Conservation (phyloP, 2,329 filamentous ascomycete genomes). For the Penicillium concentricum region DNA sequence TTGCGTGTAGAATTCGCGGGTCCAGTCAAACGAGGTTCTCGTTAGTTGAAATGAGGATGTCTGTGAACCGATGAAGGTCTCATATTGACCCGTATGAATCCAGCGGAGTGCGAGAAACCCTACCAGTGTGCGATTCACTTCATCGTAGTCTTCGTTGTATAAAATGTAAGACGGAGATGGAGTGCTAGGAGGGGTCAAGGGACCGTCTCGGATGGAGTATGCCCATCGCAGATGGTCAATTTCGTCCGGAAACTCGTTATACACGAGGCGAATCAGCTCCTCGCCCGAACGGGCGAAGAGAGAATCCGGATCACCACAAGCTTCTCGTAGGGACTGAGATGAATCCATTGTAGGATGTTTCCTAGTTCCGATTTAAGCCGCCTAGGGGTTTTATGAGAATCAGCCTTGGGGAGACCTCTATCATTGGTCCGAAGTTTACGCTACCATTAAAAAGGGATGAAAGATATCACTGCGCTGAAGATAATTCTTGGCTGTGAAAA, state of each 20-base stretch:
- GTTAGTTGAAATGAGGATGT: constrained; percentile 2
- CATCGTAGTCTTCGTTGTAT: constrained; percentile 15
- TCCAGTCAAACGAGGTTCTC: constrained; percentile 16
- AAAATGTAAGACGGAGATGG: constrained; percentile 13
- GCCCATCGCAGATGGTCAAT: constrained; percentile 16
- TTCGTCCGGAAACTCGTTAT: constrained; percentile 13
- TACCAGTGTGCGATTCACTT: constrained; percentile 16
- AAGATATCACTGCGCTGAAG: background rate
- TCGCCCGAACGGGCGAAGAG: constrained; percentile 7
- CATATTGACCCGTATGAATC: constrained; percentile 15
- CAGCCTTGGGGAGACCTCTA: background rate
- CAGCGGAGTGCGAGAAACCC: constrained; percentile 17
- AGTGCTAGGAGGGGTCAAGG: background rate
- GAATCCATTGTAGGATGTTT: constrained; percentile 2
- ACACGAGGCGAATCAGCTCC: constrained; percentile 7
- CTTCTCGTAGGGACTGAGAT: constrained; percentile 1
- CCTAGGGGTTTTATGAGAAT: background rate
- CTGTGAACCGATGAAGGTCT: constrained; percentile 13
- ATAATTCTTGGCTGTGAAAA: background rate
- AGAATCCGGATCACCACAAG: constrained; percentile 7
- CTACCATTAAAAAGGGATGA: background rate
- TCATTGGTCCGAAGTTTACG: background rate
- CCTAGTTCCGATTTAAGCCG: background rate
- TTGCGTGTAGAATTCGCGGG: constrained; percentile 5
- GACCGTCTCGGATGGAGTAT: constrained; percentile 16